These are phyloP conservation scores for Coelastrella sp. DNA, from an alignment of 139 green algal species.

Conservation along the genomic window DNA sequence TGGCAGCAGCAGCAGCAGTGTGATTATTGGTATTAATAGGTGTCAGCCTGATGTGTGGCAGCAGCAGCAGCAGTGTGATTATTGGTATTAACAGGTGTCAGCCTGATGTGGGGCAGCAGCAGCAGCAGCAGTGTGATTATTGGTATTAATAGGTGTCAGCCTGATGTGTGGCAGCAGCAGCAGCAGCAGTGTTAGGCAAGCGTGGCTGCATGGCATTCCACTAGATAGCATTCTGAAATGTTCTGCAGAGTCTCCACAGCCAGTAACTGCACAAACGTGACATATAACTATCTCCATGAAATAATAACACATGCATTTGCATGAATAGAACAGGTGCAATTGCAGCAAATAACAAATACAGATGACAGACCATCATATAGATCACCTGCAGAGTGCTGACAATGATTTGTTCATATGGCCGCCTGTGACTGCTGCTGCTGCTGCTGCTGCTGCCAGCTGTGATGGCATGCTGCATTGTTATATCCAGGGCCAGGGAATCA, in stretches of 20 bases:
- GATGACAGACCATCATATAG: too few species aligned
- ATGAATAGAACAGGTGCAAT: too few species aligned
- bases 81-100: too few species aligned
- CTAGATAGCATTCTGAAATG: background rate
- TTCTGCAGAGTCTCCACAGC: too few species aligned
- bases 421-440: background rate
- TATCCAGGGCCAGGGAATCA: background rate
- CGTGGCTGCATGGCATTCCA: background rate
- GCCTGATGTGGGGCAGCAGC: too few species aligned
- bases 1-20: background rate
- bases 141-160: too few species aligned
- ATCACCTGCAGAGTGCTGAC: background rate
- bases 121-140: conserved; percentile 19
- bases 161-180: background rate
- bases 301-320: background rate
- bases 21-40: background rate
- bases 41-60: background rate
- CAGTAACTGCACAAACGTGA: background rate
- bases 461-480: conserved; percentile 8
- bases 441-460: background rate
- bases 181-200: background rate
- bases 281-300: background rate
- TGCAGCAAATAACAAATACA: background rate
- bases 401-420: conserved; percentile 26
- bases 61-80: background rate